Evolutionary conservation across 768 basidiomycete genomes (phyloP), one percentile per base, ranked within the genome.

Genomic region (Boletus subcaerulescens): DNA sequence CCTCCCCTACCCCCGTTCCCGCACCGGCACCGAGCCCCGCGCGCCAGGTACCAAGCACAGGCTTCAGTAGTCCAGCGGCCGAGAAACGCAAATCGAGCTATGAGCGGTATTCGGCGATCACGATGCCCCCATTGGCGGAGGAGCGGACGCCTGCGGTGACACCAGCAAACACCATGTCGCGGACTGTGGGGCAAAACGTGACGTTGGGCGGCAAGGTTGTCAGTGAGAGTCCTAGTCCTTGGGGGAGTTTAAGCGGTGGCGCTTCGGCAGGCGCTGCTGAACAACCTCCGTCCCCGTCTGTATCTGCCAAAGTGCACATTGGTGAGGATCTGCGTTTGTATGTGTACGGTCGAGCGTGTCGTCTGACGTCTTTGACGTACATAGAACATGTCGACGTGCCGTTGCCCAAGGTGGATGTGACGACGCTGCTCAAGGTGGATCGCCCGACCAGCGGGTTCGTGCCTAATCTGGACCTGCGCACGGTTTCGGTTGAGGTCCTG

Each of bases 401-500:
- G 14, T 61, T 84, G 17, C 82, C 85, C 1, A 41, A 60, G 15
- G 66, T 85, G 48, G 74, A 87, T 51, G 33, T 35, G 33, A 14
- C 14, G 33, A 6, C 33, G 33, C 33, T 35, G 33, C 33, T 35
- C 33, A 35, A 60, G 14, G 66, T 85, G 48, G 74, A 87, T 51
- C 63, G 40, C 14, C 45, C 50, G 14, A 15, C 46, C 7, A 29
- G 22, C 14, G 33, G 14, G 38, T 70, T 61, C 36, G 55, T 52
- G 20, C 61, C 67, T 8, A 63, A 74, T 44, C 53, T 71, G 0
- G 79, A 80, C 45, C 49, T 72, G 24, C 74, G 73, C 52, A 85
- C 81, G 0, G 79, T 93, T 35, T 90, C 89, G n/a, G 81, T 91
- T 4, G 91, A 93, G 36, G 78, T 88, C 3, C 74, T 92, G 66